Conservation (phyloP, 768 basidiomycete species). For the Pisolithus tinctorius region DNA sequence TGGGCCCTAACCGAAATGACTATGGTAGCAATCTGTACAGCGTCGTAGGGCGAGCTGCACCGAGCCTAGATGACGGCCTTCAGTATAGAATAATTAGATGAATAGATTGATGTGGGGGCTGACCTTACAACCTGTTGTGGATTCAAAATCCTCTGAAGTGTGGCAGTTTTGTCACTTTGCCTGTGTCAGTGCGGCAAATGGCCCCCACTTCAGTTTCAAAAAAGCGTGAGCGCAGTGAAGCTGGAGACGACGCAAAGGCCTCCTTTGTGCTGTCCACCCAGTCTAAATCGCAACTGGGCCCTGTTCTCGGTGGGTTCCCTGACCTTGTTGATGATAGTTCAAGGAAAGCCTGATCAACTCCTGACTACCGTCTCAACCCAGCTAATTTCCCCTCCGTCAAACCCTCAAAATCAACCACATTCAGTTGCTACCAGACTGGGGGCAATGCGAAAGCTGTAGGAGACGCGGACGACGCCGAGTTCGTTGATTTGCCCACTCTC, state of each 20-base stretch:
- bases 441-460: slow-evolving; percentile 22
- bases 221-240: slow-evolving; percentile 43
- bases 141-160: not conserved
- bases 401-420: slow-evolving; percentile 51
- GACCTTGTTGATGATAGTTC: slow-evolving; percentile 21
- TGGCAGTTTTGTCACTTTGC: slow-evolving; percentile 11
- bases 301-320: slow-evolving; percentile 42
- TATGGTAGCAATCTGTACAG: slow-evolving; percentile 12
- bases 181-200: slow-evolving; percentile 8
- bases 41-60: slow-evolving; percentile 13
- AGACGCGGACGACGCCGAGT: slow-evolving; percentile 21
- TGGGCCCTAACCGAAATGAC: slow-evolving; percentile 17
- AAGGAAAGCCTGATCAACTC: slow-evolving; percentile 6
- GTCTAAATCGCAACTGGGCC: slow-evolving; percentile 36
- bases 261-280: slow-evolving; percentile 32
- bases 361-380: slow-evolving; percentile 22
- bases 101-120: not conserved
- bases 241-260: slow-evolving; percentile 27
- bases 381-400: slow-evolving; percentile 62
- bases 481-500: slow-evolving; percentile 30
- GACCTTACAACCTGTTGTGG: not conserved
- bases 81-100: slow-evolving; percentile 7
- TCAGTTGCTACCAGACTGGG: slow-evolving; percentile 51
- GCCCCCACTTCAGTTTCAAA: slow-evolving; percentile 25
- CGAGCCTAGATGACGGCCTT: slow-evolving; percentile 3